Percentiles rank a stretch among this genome's conserved stretches.
phyloP scores from a whole-genome alignment of 2,329 filamentous ascomycete genomes.

The Verticillium tricorpus region DNA sequence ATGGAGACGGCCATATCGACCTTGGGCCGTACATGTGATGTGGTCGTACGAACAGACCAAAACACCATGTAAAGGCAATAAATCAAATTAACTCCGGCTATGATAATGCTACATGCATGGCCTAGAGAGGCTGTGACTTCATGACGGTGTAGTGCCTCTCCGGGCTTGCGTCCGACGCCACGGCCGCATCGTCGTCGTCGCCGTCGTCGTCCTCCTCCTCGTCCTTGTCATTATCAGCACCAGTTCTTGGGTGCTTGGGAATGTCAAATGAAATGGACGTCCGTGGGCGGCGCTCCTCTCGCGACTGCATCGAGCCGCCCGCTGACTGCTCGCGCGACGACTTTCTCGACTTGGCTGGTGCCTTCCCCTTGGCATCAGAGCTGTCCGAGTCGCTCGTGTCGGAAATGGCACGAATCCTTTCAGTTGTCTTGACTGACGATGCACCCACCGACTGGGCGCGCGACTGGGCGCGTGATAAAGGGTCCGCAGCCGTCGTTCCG shows the following conservation, averaged over 20 bases:
- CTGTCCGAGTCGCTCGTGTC: neutral
- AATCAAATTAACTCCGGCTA: neutral
- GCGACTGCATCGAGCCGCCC: neutral
- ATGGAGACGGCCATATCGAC: slow-evolving; percentile 49
- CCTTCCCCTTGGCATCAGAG: neutral
- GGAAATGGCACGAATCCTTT: neutral
- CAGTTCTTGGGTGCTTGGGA: neutral
- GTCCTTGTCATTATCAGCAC: neutral
- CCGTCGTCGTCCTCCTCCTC: neutral
- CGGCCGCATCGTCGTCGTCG: neutral
- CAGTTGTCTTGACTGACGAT: slow-evolving; percentile 1
- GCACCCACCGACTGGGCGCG: neutral
- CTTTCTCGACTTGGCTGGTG: neutral
- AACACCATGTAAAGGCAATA: neutral
- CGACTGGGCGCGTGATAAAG: slow-evolving; percentile 1
- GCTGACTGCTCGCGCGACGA: neutral
- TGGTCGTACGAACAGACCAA: neutral
- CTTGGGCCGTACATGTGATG: slow-evolving; percentile 34
- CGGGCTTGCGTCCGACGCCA: neutral
- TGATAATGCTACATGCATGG: neutral
- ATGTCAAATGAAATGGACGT: slow-evolving; percentile 1
- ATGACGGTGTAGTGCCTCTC: slow-evolving; percentile 1
- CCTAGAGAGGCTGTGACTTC: slow-evolving; percentile 2
- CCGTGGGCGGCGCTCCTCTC: neutral
- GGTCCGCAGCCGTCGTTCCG: neutral